phyloP scores from a whole-genome alignment of 2,329 filamentous ascomycete species.

The Diaporthe ampelina region DNA sequence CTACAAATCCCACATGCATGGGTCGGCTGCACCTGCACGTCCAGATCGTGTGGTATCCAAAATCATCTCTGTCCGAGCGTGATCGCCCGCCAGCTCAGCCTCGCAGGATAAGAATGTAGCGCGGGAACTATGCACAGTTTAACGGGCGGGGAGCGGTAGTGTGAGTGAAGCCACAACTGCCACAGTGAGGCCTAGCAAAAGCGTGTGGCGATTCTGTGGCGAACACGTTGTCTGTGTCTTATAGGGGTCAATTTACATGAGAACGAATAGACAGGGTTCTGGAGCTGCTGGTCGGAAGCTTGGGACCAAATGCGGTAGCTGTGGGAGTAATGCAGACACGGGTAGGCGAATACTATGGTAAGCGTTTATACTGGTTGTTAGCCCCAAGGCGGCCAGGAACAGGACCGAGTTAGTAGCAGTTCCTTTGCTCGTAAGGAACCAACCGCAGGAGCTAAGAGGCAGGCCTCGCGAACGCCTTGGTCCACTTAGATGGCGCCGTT shows the following conservation, averaged over 20 bases:
- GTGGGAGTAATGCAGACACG: neutral
- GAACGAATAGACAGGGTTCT: neutral
- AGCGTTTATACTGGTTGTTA: neutral
- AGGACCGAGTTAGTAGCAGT: neutral
- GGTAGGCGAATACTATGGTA: neutral
- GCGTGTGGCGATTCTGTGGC: constrained; percentile 14
- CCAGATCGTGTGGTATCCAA: neutral
- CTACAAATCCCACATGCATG: neutral
- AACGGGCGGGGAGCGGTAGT: neutral
- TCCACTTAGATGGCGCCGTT: constrained; percentile 26
- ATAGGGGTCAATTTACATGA: neutral
- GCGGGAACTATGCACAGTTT: neutral
- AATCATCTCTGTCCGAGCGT: neutral
- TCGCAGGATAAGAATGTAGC: neutral
- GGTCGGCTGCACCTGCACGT: neutral
- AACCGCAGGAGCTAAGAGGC: neutral
- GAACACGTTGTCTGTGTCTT: neutral
- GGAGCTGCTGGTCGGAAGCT: constrained; percentile 2
- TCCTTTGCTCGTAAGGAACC: neutral
- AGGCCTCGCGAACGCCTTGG: constrained; percentile 4
- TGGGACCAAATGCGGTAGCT: constrained; percentile 4
- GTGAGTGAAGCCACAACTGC: neutral
- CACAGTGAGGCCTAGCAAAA: too few species aligned
- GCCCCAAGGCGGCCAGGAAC: constrained; percentile 4
- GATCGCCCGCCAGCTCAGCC: neutral